These are phyloP conservation scores for Penicillium mononematosum DNA, from an alignment of 495 filamentous ascomycete genomes.

Conservation along the genomic window DNA sequence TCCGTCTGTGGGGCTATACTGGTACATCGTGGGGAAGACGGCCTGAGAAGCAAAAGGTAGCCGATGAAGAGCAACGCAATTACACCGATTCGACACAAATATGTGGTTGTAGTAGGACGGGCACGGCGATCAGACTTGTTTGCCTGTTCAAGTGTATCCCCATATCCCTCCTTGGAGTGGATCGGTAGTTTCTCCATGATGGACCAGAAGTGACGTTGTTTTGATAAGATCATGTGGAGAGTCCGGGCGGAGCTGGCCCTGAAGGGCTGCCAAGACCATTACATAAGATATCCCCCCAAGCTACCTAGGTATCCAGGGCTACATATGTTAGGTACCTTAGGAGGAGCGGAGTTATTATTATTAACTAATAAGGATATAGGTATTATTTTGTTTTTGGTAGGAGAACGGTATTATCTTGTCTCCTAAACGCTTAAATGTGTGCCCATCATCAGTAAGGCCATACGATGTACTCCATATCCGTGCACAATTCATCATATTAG, in stretches of 20 bases:
- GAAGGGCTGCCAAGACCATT: background rate
- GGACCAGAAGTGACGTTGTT: slow-evolving; percentile 8
- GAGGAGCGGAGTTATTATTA: background rate
- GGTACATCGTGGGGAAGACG: background rate
- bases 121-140: slow-evolving; percentile 5
- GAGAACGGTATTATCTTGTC: background rate
- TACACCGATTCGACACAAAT: slow-evolving; percentile 18
- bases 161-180: slow-evolving; percentile 20
- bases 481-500: background rate
- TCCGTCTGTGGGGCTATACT: background rate
- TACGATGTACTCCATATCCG: no score
- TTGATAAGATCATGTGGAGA: slow-evolving; percentile 16
- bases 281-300: slow-evolving; percentile 6
- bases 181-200: slow-evolving; percentile 31
- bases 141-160: slow-evolving; percentile 1
- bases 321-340: no score
- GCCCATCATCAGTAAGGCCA: no score
- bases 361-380: background rate
- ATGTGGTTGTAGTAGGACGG: slow-evolving; percentile 13
- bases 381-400: background rate
- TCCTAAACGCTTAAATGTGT: slow-evolving; percentile 3
- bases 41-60: slow-evolving; percentile 23
- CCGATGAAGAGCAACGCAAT: slow-evolving; percentile 19
- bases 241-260: background rate
- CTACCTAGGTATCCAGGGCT: no score